phyloP scores from a whole-genome alignment of 2,329 filamentous ascomycete genomes.

The Blumeria graminis region DNA sequence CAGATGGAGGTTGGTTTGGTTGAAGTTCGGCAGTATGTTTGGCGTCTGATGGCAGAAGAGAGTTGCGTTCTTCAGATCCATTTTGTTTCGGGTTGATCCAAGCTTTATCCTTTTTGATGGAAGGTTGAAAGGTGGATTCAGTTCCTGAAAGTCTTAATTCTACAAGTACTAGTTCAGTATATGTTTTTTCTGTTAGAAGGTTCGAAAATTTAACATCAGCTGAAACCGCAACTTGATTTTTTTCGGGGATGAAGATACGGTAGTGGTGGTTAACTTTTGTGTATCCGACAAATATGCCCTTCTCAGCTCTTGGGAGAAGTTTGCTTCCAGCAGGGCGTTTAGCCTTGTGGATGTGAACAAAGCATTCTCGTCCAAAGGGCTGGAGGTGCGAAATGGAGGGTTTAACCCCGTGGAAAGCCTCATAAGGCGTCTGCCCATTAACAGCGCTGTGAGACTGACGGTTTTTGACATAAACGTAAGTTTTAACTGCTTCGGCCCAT shows the following conservation, averaged over 20 bases:
- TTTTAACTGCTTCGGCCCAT: neutral
- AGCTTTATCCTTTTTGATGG: neutral
- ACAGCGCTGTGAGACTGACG: slow-evolving; percentile 1
- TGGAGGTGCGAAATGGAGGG: neutral
- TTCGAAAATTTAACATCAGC: neutral
- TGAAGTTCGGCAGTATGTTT: neutral
- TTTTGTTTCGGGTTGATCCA: neutral
- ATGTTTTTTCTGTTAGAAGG: too few relatives aligned
- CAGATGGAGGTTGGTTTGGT: neutral
- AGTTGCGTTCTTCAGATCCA: neutral
- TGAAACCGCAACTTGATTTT: neutral
- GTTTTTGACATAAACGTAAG: neutral
- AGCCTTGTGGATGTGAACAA: neutral
- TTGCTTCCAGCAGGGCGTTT: neutral
- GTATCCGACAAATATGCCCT: neutral
- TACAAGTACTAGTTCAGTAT: too few relatives aligned
- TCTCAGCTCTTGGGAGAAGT: neutral
- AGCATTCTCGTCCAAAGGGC: neutral
- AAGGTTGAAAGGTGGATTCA: neutral
- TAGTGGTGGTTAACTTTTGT: neutral
- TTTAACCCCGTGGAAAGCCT: neutral
- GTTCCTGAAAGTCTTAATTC: too few relatives aligned
- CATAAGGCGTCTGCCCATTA: neutral
- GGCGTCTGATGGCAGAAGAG: neutral
- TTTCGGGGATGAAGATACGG: neutral